Evolutionary conservation across 768 basidiomycete species (phyloP), one percentile per base, ranked within the genome.

Genomic region (Imleria badia): DNA sequence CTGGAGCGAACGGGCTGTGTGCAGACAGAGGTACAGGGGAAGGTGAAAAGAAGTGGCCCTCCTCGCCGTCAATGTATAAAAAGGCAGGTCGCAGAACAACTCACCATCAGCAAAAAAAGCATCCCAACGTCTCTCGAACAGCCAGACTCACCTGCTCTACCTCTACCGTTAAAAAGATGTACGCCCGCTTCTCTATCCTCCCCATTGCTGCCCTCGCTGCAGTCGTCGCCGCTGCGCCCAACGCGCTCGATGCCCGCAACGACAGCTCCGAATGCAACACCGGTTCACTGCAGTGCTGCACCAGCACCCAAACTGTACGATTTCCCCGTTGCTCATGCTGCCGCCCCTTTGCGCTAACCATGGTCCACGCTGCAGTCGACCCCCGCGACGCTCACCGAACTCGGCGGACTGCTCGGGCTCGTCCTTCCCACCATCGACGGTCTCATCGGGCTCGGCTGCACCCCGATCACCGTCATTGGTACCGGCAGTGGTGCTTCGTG

Each of bases 231-330:
- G 63, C 52, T 11, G 61, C 51, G 3, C 61, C 61, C 15, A 36
- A 8, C n/a, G 42, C 1, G 31, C 36, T 59, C 40, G 46, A 42
- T 9, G 60, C 34, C 3, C 55, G 45, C 8, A 5, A 9, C 2
- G 41, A 30, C 33, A 4, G 15, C 35, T 29, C 50, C 3, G 23
- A 51, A 14, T 66, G 64, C 20, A 34, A 44, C 44, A 63, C 58
- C 0, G 64, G 64, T 3, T 11, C 47, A 2, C 9, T 49, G 2
- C 50, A 54, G 5, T 65, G 64, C 46, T 65, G 61, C 35, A 12
- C 8, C 15, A 48, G 5, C 6, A 51, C 48, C 23, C 20, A 42
- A n/a, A 3, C 15, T 3, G 62, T 60, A 11, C 33, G 55, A 7
- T 22, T 34, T 12, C 15, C 9, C 6, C 7, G 1, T 10, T 29